Evolutionary conservation across 192 early-diverging fungal species (phyloP), one percentile per base, ranked within the genome.

Genomic region (Coemansia sp.): DNA sequence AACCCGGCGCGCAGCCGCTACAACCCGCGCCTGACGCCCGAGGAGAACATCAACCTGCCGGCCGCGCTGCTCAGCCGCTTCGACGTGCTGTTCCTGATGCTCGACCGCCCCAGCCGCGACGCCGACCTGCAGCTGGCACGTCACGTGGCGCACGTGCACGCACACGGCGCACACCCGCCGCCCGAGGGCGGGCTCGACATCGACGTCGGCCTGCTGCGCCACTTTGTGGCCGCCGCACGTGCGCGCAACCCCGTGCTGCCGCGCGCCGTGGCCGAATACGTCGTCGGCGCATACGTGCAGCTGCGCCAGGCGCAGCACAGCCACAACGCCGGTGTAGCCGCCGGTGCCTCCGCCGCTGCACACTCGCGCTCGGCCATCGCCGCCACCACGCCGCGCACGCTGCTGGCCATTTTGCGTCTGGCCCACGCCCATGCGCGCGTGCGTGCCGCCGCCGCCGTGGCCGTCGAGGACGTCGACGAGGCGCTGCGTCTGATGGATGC

Each of bases 1-100:
- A 99, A 99, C 71, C 96, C 96, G 34, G 84, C 89, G n/a, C 94
- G 89, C 62, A 93, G 94, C 33, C 90, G 95, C 44, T 96, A 99
- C 81, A 95, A 96, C 78, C 85, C 87, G 46, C 85, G 85, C 51
- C 81, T 91, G 60, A 90, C 88, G 24, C 89, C 95, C 21, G 87
- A 89, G 30, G 89, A 96, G 59, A 99, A 99, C 73, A 97, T 99
- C 81, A 97, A 97, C 61, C 82, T 99, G 47, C 95, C 95, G 3
- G 92, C 94, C 8, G 93, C 96, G 27, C 80, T 99, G 46, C 79
- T 99, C 21, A 91, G 88, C 19, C 89, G 96, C 66, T 99, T 92
- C 65, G 93, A 96, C 71, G 85, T 96, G 45, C 67, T 96, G 61
- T 96, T 94, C 68, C 80, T 96, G 62, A 87, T 96, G 61, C 82